Conservation (phyloP, 768 basidiomycete species). For the Agaricus bisporus region DNA sequence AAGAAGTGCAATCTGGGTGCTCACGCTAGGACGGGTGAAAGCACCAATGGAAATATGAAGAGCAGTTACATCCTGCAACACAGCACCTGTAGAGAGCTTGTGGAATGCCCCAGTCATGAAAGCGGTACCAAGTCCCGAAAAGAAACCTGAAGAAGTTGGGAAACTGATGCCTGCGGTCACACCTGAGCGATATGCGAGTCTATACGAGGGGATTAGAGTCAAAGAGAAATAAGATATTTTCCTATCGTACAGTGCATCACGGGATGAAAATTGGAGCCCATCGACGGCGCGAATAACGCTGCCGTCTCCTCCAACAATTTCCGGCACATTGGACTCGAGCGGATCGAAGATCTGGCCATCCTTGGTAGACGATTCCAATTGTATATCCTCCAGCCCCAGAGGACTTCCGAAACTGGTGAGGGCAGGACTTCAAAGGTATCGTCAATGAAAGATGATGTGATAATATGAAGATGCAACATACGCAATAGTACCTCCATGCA, state of each 20-base stretch:
- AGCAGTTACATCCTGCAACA: constrained; percentile 53
- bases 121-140: constrained; percentile 51
- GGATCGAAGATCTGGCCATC: constrained; percentile 54
- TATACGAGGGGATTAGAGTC: constrained; percentile 15
- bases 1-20: constrained; percentile 62
- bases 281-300: constrained; percentile 54
- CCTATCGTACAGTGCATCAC: constrained; percentile 38
- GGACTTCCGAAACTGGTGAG: constrained; percentile 57
- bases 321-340: constrained; percentile 32
- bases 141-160: constrained; percentile 41
- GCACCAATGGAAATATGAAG: constrained; percentile 53
- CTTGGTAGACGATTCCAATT: constrained; percentile 46
- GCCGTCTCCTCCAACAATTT: constrained; percentile 33
- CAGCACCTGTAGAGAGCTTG: constrained; percentile 48
- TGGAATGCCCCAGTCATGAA: constrained; percentile 54
- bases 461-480: constrained; percentile 32
- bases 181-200: constrained; percentile 58
- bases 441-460: constrained; percentile 16
- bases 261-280: constrained; percentile 63
- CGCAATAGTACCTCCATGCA: constrained; percentile 60
- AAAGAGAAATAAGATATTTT: background rate
- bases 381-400: constrained; percentile 63
- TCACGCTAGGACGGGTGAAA: constrained; percentile 41
- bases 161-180: constrained; percentile 58
- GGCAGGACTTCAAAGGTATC: constrained; percentile 39